Base-by-base conservation (phyloP, 768 basidiomycete genomes). In the Pisolithus microcarpus region DNA sequence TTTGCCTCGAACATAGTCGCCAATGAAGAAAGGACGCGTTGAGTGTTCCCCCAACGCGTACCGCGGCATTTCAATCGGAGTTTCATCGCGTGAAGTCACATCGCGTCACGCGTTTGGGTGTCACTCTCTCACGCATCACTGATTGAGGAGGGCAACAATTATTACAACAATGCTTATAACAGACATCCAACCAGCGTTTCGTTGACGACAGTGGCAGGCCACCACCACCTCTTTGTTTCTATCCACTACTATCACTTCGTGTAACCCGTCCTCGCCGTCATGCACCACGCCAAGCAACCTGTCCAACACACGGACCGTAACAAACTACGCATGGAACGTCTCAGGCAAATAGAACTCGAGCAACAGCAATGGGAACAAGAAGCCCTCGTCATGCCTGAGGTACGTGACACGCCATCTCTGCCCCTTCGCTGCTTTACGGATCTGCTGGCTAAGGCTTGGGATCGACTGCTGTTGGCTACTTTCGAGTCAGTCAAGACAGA, bases 1-100 rank as follows among this genome's bases (percentile, higher is more conserved):
- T 85, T 87, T 26, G 95, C 95, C 85, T 97, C 95, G 50, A 91
- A 77, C 89, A 91, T 91, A 54, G 61, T 38, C 37, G 39, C 21
- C 26, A n/a, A 50, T 28, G 54, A 62, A 68, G 58, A 42, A 43
- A 45, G 26, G 50, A 53, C 40, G 52, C 44, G 50, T 45, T 52
- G 58, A 46, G 26, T 26, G 26, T 26, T 26, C 7, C 26, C 23
- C 7, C 26, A 26, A 46, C 49, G 48, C 45, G 31, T 43, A 49
- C 60, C 65, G 66, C 65, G 59, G 11, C 53, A 37, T 67, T 72
- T 69, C 52, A 61, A 62, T 60, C 68, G 68, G 66, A 70, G 67
- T 49, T 56, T 59, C 26, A 23, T 52, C 65, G 61, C 65, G 68
- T 51, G 31, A 3, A 5, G 60, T 68, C 67, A 65, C 67, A 36